Evolutionary conservation across 352 stramenopile species (phyloP), one percentile per base, ranked within the genome.

Genomic region (Phytopythium aichiense): DNA sequence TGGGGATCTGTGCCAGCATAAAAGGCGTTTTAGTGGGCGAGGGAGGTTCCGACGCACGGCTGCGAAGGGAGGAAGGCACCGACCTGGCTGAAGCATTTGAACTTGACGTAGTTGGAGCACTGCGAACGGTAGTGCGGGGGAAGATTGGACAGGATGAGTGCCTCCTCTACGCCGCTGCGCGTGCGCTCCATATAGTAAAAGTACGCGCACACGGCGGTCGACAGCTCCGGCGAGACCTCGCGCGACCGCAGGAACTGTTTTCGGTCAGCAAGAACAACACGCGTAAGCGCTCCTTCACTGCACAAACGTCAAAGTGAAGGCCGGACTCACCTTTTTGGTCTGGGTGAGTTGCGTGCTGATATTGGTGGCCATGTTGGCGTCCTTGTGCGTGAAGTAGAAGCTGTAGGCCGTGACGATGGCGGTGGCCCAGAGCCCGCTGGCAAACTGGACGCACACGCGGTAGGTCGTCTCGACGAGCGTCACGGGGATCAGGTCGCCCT

Each of bases 181-280:
- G 80, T 89, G 1, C 78, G 74, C 57, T 91, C 76, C 82, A 91
- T 89, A 42, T 89, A 91, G 43, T 87, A 75, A 45, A 86, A 89
- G 58, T 89, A 91, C 23, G 71, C 67, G 20, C 73, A 68, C 31
- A 91, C 77, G 7, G 69, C 64, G 0, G 35, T 42, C 1, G 67
- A 50, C 1, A 89, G 61, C 6, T 73, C 48, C 2, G 16, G 45
- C 15, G 78, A 45, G 8, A 84, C 61, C n/a, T 77, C 76, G 13
- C 79, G 68, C 33, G 68, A 69, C 18, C 15, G 28, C 11, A 89
- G 46, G 61, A 89, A 88, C 78, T 84, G 45, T 5, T 6, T 23
- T 1, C 12, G 31, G n/a, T 5, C 18, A n/a, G 15, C 16, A 22
- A 20, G 9, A 38, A 13, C 30, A 45, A 16, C 40, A 53, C 8